phyloP scores from a whole-genome alignment of 257 asterid species.

The Fraxinus quadrangulata region DNA sequence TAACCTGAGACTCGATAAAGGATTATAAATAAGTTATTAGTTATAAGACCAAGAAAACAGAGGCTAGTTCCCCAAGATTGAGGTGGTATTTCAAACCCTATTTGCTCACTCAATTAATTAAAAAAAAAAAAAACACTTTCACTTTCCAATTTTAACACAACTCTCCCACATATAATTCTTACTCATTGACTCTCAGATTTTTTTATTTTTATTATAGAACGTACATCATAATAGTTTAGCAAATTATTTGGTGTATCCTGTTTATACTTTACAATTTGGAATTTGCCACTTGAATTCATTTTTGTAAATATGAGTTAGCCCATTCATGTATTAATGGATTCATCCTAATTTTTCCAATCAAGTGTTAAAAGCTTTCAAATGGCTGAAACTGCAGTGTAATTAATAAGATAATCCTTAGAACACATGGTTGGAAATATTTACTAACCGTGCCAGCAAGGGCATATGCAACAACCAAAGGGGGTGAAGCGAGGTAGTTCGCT shows the following conservation, averaged over 20 bases:
- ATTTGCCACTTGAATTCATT: neutral
- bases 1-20: neutral
- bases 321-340: neutral
- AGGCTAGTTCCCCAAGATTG: neutral
- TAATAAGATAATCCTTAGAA: constrained; percentile 7
- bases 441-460: constrained; percentile 98
- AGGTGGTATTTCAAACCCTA: neutral
- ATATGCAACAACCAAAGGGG: constrained; percentile 96
- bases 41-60: neutral
- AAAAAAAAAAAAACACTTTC: neutral
- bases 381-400: neutral
- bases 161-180: neutral
- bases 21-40: neutral
- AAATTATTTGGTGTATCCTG: neutral
- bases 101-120: neutral
- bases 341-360: neutral
- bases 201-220: neutral
- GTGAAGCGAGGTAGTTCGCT: constrained; percentile 96
- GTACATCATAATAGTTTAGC: neutral
- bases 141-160: neutral
- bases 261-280: neutral
- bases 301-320: neutral
- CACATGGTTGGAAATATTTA: constrained; percentile 19
- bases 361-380: neutral
- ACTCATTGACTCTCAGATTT: neutral